Conservation (phyloP, 148 eudicot genomes). For the Fallopia convolvulus region DNA sequence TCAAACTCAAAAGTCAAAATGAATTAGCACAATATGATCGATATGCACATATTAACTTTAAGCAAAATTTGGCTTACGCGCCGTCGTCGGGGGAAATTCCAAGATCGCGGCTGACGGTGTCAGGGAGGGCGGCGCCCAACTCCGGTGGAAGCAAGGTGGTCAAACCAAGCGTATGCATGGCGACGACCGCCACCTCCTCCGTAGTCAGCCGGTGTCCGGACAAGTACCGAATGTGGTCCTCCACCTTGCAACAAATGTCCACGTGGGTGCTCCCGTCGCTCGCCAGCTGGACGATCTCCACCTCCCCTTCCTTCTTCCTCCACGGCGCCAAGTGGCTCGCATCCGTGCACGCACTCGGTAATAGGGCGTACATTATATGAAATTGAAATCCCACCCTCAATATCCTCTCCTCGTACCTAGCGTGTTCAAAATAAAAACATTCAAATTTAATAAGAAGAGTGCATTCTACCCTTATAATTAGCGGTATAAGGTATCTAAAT, state of each 20-base stretch:
- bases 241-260: not conserved
- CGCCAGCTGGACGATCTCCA: not conserved
- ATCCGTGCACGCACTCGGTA: not conserved
- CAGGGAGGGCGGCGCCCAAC: not conserved
- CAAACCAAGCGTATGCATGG: not conserved
- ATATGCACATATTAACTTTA: not conserved
- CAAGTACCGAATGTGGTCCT: slow-evolving; percentile 1
- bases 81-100: not conserved
- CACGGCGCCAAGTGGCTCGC: not conserved
- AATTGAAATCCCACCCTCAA: not conserved
- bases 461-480: too few relatives aligned
- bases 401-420: slow-evolving; percentile 3
- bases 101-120: not conserved
- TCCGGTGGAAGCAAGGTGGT: not conserved
- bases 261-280: not conserved
- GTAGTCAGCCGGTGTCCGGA: not conserved
- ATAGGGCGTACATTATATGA: not conserved
- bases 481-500: too few relatives aligned
- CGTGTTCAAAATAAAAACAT: not conserved
- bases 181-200: not conserved
- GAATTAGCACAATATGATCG: not conserved
- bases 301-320: not conserved
- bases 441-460: too few relatives aligned
- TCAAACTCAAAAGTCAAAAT: not conserved
- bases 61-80: not conserved